phyloP scores from a whole-genome alignment of 2,329 filamentous ascomycete genomes.

The Stromatinia cepivora region DNA sequence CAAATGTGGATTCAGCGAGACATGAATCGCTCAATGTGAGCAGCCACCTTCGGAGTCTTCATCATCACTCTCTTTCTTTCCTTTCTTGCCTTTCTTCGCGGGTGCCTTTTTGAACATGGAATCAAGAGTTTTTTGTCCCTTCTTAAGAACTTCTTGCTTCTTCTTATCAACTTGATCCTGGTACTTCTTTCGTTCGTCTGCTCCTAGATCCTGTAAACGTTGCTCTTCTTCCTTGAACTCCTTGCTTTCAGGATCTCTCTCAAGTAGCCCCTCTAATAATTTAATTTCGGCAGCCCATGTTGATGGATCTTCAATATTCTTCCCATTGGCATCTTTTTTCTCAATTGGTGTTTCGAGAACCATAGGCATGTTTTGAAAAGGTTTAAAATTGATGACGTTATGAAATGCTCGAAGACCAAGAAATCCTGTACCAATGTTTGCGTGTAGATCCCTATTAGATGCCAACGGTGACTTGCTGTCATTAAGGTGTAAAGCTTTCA shows the following conservation, averaged over 20 bases:
- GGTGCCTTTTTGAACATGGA: constrained; percentile 43
- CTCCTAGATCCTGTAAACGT: constrained; percentile 66
- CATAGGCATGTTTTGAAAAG: constrained; percentile 80
- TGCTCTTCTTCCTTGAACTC: constrained; percentile 68
- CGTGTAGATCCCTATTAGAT: constrained; percentile 85
- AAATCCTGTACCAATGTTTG: constrained; percentile 95
- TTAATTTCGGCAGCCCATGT: constrained; percentile 96
- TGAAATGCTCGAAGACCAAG: constrained; percentile 89
- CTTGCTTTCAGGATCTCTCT: constrained; percentile 73
- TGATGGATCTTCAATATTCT: constrained; percentile 71
- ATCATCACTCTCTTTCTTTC: constrained; percentile 40
- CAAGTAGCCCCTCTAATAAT: constrained; percentile 83
- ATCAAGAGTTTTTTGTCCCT: constrained; percentile 50
- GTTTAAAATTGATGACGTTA: constrained; percentile 79
- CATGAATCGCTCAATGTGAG: constrained; percentile 32
- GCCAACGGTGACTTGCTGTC: constrained; percentile 88
- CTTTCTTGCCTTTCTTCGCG: constrained; percentile 44
- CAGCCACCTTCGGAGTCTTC: constrained; percentile 35
- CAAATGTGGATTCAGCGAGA: background rate
- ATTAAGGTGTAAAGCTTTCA: constrained; percentile 87
- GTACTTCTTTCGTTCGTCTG: constrained; percentile 69
- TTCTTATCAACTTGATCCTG: constrained; percentile 80
- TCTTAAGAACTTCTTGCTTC: constrained; percentile 69
- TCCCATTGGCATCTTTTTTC: constrained; percentile 62
- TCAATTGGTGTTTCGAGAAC: constrained; percentile 96